These are phyloP conservation scores for Polyplosphaeria fusca DNA, from an alignment of 495 filamentous ascomycete species.

Conservation along the genomic window DNA sequence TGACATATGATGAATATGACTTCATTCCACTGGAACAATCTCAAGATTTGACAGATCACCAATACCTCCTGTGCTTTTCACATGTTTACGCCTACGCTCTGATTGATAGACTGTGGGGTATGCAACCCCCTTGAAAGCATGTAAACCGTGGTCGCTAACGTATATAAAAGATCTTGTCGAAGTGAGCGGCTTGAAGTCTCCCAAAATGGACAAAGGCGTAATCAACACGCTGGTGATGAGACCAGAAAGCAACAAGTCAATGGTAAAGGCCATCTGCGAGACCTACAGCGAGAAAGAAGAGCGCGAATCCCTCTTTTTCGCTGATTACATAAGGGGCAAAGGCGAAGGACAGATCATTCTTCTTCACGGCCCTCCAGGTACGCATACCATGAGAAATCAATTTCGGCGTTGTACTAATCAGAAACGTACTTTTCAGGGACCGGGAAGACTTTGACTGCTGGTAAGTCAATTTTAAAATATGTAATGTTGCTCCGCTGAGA, in stretches of 20 bases:
- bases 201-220: conserved; percentile 3
- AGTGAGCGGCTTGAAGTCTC: neutral
- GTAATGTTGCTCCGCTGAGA: neutral
- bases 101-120: conserved; percentile 19
- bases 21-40: conserved; percentile 10
- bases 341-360: conserved; percentile 21
- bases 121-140: neutral
- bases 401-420: too few relatives aligned
- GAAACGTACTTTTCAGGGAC: too few relatives aligned
- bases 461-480: conserved; percentile 2
- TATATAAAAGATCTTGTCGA: neutral
- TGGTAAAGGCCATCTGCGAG: neutral
- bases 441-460: conserved; percentile 9
- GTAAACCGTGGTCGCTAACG: neutral
- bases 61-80: conserved; percentile 26
- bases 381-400: too few relatives aligned
- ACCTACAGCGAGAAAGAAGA: neutral
- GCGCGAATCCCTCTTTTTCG: neutral
- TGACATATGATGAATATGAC: conserved; percentile 24
- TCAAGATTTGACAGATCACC: conserved; percentile 23
- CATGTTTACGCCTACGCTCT: conserved; percentile 14
- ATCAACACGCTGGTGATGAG: conserved; percentile 1
- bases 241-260: neutral
- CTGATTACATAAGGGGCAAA: conserved; percentile 15
- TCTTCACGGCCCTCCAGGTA: conserved; percentile 15